Evolutionary conservation across 768 basidiomycete genomes (phyloP).

Genomic region (Amanita thiersii): DNA sequence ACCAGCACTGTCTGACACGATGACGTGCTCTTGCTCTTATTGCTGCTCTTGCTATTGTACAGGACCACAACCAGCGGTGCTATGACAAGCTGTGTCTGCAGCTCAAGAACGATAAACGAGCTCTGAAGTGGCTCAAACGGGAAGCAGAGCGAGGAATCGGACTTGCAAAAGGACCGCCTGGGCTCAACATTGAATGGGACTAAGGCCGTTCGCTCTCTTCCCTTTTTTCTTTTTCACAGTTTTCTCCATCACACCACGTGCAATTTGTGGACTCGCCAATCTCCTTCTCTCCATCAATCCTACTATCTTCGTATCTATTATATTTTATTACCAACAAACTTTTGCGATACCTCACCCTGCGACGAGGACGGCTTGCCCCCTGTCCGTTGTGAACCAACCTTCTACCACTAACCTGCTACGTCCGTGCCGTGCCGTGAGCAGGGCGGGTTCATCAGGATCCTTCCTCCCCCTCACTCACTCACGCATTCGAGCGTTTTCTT

Average conservation of each 20-base stretch:
- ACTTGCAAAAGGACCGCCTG: constrained; percentile 58
- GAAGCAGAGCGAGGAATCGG: constrained; percentile 74
- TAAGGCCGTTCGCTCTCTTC: constrained; percentile 24
- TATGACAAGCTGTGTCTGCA: constrained; percentile 53
- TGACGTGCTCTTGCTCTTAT: constrained; percentile 4
- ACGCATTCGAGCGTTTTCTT: no score
- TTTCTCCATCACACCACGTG: not conserved
- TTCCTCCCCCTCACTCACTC: no score
- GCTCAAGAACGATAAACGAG: constrained; percentile 72
- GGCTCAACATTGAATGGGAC: constrained; percentile 76
- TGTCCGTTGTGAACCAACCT: no score
- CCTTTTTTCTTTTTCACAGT: not conserved
- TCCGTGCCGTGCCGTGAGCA: no score
- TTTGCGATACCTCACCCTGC: no score
- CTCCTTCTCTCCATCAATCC: no score
- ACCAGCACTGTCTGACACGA: no score
- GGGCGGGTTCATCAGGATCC: no score
- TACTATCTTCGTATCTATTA: no score
- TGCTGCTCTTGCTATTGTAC: constrained; percentile 2
- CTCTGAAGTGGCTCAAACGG: constrained; percentile 71
- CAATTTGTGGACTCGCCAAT: not conserved
- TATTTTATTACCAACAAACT: no score
- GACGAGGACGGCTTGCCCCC: no score
- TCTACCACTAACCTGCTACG: no score
- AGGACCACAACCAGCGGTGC: constrained; percentile 80